Evolutionary conservation across 1,284 basidiomycete species (phyloP).

Genomic region (Ceratorhiza oryzae-sativae): DNA sequence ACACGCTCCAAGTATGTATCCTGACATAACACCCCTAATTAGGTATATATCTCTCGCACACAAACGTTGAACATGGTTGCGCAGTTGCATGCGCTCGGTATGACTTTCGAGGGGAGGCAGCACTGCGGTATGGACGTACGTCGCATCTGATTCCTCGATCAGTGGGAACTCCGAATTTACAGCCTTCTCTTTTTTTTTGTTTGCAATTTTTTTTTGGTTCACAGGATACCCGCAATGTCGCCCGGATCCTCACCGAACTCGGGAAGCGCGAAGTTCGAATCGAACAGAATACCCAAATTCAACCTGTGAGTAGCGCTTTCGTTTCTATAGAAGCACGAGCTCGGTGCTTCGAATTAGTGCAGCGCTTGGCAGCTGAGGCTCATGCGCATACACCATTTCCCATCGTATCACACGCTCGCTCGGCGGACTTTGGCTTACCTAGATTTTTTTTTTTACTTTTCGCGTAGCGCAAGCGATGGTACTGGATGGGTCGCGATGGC

Average conservation of each 20-base stretch:
- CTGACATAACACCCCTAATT: not conserved
- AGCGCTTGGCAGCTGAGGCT: not conserved
- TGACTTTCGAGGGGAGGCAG: conserved; percentile 78
- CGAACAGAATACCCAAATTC: conserved; percentile 74
- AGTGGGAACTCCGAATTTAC: conserved; percentile 6
- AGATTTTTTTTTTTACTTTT: not conserved
- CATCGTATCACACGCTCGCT: not conserved
- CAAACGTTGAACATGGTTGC: conserved; percentile 65
- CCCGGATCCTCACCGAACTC: conserved; percentile 77
- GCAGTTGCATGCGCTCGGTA: conserved; percentile 65
- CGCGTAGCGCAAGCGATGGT: conserved; percentile 60
- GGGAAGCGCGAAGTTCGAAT: conserved; percentile 70
- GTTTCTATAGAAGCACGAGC: not conserved
- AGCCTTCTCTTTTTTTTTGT: conserved; percentile 13
- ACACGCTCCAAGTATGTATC: not conserved
- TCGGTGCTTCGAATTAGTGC: not conserved
- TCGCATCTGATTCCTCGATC: conserved; percentile 45
- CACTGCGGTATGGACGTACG: conserved; percentile 90
- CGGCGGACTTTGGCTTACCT: conserved; percentile 3
- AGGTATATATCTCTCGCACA: conserved; percentile 18
- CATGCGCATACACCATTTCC: conserved; percentile 19
- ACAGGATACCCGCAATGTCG: conserved; percentile 87
- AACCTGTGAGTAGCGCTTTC: conserved; percentile 57
- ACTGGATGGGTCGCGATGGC: conserved; percentile 73
- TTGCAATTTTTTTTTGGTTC: conserved; percentile 21